Evolutionary conservation across 2,329 filamentous ascomycete genomes (phyloP).

Genomic region (Clathrospora elynae): DNA sequence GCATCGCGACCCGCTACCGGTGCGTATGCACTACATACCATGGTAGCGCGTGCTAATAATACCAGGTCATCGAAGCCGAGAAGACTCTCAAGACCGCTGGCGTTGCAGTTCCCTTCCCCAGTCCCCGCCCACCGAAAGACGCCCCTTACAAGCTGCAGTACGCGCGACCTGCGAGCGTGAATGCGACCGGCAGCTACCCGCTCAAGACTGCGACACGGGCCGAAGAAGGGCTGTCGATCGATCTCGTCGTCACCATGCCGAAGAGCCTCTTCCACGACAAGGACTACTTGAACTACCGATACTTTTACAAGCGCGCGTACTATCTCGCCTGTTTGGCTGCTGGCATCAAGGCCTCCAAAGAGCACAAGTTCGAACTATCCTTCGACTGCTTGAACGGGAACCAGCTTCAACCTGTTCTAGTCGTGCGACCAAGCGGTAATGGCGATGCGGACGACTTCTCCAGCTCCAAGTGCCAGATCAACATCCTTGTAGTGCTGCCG

Average conservation of each 20-base stretch:
- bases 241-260: slow-evolving; percentile 89
- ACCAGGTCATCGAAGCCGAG: slow-evolving; percentile 71
- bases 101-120: slow-evolving; percentile 80
- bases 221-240: slow-evolving; percentile 65
- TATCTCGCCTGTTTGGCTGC: slow-evolving; percentile 83
- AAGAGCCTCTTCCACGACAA: slow-evolving; percentile 82
- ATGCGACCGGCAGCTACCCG: slow-evolving; percentile 87
- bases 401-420: slow-evolving; percentile 71
- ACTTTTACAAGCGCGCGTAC: slow-evolving; percentile 93
- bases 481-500: slow-evolving; percentile 76
- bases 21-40: slow-evolving; percentile 23
- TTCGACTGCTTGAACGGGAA: slow-evolving; percentile 76
- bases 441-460: slow-evolving; percentile 46
- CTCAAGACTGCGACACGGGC: slow-evolving; percentile 73
- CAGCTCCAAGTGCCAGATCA: slow-evolving; percentile 57
- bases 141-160: slow-evolving; percentile 83
- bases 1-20: slow-evolving; percentile 54
- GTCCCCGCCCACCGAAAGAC: slow-evolving; percentile 75
- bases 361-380: slow-evolving; percentile 60
- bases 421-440: slow-evolving; percentile 49
- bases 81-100: slow-evolving; percentile 68
- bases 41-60: slow-evolving; percentile 13
- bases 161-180: slow-evolving; percentile 74
- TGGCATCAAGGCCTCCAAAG: slow-evolving; percentile 65
- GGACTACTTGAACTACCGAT: slow-evolving; percentile 89